Base-by-base conservation (phyloP, 805 yeast genomes). In the Kockiozyma suomiensis region DNA sequence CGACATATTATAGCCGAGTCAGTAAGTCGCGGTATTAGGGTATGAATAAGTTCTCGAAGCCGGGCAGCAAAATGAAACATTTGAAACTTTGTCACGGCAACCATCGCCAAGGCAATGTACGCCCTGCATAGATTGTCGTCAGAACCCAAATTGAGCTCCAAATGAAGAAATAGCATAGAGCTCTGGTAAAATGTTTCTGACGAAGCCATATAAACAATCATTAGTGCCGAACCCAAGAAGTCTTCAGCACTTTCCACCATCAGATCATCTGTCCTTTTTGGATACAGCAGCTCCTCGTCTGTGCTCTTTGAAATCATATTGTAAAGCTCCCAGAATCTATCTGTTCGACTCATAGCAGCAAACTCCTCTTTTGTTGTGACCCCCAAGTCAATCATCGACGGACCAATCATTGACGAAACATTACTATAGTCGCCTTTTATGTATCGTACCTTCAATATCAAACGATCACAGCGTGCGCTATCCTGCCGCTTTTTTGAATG, bases 41-140 rank as follows among this genome's bases (percentile, higher is more conserved):
- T 49, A 13, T 37, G 46, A 4, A 52, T 46, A 1, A 61, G 15
- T 15, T 32, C 19, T 13, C 58, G 58, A 2, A 57, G 15, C 32
- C 49, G 33, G n/a, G 23, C 28, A 15, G 62, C 66, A 26, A 63
- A 63, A 21, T 43, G 32, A 28, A 33, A 48, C 48, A 57, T 45
- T 12, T 52, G 45, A 42, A 50, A 63, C 23, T 40, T 56, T 5
- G 48, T 25, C n/a, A 62, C 49, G 10, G 65, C 64, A 23, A 58
- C 45, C 51, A 62, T 62, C 17, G 56, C 65, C n/a, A 62, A 30
- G 13, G 17, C 54, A 21, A 61, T 46, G 26, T 61, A 60, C 5
- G 66, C 53, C 7, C 37, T 41, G n/a, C 56, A 38, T 12, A 62
- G 33, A 26, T 37, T 25, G 8, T 63, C 66, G 30, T 50, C 58